These are phyloP conservation scores for Aureobasidium namibiae DNA, from an alignment of 2,329 filamentous ascomycete genomes.

Conservation along the genomic window DNA sequence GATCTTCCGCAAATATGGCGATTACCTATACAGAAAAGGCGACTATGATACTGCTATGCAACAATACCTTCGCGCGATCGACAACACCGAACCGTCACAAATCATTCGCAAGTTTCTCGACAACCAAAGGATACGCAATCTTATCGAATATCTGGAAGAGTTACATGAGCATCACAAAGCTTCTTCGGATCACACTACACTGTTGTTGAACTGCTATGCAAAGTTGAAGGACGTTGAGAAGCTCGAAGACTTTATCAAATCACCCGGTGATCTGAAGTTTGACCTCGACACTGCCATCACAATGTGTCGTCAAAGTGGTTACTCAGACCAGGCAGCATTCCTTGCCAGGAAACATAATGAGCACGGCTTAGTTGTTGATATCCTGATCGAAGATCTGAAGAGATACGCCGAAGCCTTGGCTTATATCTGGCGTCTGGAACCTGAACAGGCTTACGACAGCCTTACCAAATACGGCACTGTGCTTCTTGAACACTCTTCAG, in stretches of 20 bases:
- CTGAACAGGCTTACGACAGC: conserved; percentile 74
- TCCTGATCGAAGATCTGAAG: conserved; percentile 90
- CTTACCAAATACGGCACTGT: conserved; percentile 94
- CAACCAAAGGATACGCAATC: conserved; percentile 92
- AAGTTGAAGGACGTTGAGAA: conserved; percentile 97
- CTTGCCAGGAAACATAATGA: conserved; percentile 91
- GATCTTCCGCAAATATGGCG: conserved; percentile 89
- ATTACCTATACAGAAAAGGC: conserved; percentile 87
- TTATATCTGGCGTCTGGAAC: conserved; percentile 83
- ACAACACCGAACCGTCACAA: conserved; percentile 91
- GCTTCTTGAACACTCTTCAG: conserved; percentile 75
- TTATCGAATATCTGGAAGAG: conserved; percentile 95
- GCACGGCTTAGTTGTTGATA: conserved; percentile 87
- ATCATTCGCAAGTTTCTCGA: conserved; percentile 96
- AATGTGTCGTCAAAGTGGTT: conserved; percentile 95
- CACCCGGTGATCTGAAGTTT: conserved; percentile 88
- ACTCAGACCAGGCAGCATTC: conserved; percentile 93
- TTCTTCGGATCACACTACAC: conserved; percentile 88
- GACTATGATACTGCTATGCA: conserved; percentile 99
- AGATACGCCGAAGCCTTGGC: conserved; percentile 80
- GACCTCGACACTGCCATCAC: conserved; percentile 94
- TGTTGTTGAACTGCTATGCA: conserved; percentile 93
- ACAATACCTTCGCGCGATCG: conserved; percentile 92
- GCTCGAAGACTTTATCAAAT: conserved; percentile 92
- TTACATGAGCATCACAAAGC: conserved; percentile 89